phyloP scores from a whole-genome alignment of 2,329 filamentous ascomycete species.

The Fusarium mangiferae region DNA sequence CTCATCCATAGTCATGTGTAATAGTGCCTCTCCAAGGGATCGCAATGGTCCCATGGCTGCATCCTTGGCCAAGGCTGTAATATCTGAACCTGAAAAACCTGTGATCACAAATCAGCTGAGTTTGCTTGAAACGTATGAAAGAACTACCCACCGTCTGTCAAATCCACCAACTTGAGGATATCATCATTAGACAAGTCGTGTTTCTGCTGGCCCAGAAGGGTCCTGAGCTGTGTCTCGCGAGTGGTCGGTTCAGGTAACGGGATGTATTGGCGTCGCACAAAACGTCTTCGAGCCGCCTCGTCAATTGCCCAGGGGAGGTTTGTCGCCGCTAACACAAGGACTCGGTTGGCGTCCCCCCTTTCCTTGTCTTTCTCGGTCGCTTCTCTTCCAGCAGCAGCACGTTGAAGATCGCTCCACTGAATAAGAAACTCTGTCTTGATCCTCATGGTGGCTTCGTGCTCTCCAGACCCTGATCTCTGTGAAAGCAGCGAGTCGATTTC shows the following conservation, averaged over 20 bases:
- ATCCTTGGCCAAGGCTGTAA: constrained; percentile 95
- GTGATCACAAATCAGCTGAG: constrained; percentile 4
- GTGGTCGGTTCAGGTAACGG: constrained; percentile 89
- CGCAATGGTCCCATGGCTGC: constrained; percentile 96
- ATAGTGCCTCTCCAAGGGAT: constrained; percentile 86
- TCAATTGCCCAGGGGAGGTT: constrained; percentile 99
- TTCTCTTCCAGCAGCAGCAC: constrained; percentile 88
- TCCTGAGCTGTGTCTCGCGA: constrained; percentile 80
- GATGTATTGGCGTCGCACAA: constrained; percentile 95
- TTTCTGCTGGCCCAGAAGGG: constrained; percentile 86
- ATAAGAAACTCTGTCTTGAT: constrained; percentile 99
- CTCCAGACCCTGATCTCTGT: constrained; percentile 81
- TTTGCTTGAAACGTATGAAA: not conserved
- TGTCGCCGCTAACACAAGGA: constrained; percentile 93
- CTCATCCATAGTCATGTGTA: constrained; percentile 93
- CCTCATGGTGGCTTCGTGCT: constrained; percentile 90
- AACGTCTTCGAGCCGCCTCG: constrained; percentile 89
- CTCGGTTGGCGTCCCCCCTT: constrained; percentile 83
- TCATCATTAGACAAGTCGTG: constrained; percentile 79
- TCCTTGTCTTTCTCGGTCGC: constrained; percentile 72
- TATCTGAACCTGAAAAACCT: constrained; percentile 99
- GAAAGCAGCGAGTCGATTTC: constrained; percentile 96
- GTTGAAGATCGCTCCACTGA: constrained; percentile 94
- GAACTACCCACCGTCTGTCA: constrained; percentile 79
- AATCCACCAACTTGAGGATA: constrained; percentile 75